Evolutionary conservation across 257 asterid species (phyloP).

Genomic region (Solanum dulcamara): DNA sequence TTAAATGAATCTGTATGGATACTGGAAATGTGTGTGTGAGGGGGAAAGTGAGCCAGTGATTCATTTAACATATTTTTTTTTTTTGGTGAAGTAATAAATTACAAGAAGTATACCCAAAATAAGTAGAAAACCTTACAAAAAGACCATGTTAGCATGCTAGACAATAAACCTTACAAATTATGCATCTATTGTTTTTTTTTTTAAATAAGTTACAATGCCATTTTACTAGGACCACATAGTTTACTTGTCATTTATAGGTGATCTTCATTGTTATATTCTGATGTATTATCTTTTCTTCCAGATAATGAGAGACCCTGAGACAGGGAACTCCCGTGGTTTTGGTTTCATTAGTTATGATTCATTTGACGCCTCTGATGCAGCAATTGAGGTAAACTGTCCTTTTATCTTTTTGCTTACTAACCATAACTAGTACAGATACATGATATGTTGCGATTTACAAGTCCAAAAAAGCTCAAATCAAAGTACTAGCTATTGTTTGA

Average conservation of each 20-base stretch:
- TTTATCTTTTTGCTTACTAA: neutral
- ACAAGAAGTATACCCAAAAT: too few species aligned
- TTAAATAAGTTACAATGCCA: neutral
- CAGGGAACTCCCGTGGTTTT: constrained; percentile 94
- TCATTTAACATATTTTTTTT: neutral
- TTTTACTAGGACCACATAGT: neutral
- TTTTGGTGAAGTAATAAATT: too few species aligned
- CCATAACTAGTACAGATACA: neutral
- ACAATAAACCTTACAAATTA: neutral
- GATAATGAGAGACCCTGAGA: constrained; percentile 98
- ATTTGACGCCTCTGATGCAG: constrained; percentile 92
- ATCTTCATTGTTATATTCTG: neutral
- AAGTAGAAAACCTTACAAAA: too few species aligned
- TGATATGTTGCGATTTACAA: neutral
- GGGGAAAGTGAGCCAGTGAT: neutral
- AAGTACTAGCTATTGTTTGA: neutral
- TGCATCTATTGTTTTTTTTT: neutral
- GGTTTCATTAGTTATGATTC: constrained; percentile 93
- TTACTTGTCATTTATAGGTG: neutral
- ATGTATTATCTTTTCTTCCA: constrained; percentile 14
- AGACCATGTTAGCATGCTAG: neutral
- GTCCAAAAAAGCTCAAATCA: neutral
- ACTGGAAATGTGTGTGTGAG: neutral
- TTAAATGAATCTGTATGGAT: neutral
- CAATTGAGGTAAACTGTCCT: constrained; percentile 53